Evolutionary conservation across 306 rosid species (phyloP).

Genomic region (Carpinus viminea): DNA sequence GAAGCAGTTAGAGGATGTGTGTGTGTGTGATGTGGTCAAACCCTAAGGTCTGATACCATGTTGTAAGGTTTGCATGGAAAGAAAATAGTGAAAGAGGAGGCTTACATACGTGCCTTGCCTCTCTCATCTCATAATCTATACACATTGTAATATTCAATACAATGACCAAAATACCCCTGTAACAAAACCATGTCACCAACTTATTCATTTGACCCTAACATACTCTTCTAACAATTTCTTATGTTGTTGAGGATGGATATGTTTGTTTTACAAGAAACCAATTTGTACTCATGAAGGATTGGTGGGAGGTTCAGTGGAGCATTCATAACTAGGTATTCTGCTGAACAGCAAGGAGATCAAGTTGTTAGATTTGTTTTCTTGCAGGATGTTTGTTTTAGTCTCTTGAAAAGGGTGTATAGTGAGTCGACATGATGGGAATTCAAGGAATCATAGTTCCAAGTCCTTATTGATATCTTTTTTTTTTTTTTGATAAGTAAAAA

Average conservation of each 20-base stretch:
- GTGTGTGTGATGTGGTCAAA: too few relatives aligned
- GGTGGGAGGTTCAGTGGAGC: neutral
- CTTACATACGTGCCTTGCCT: too few relatives aligned
- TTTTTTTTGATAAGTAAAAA: too few relatives aligned
- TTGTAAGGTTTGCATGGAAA: too few relatives aligned
- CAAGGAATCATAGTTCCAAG: neutral
- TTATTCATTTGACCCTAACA: too few relatives aligned
- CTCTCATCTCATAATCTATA: too few relatives aligned
- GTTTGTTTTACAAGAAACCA: neutral
- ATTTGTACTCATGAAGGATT: neutral
- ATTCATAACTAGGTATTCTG: neutral
- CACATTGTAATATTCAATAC: too few relatives aligned
- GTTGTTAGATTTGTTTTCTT: neutral
- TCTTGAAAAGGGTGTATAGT: neutral
- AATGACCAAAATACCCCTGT: too few relatives aligned
- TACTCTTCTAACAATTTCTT: neutral
- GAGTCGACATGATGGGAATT: conserved; percentile 1
- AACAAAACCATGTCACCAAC: too few relatives aligned
- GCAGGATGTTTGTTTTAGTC: neutral
- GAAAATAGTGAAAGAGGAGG: too few relatives aligned
- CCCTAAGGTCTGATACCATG: too few relatives aligned
- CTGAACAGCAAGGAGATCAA: neutral
- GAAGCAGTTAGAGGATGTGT: too few relatives aligned
- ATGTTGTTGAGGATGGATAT: neutral
- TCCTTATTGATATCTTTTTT: neutral